Conservation (phyloP, 345 rosid genomes). For the Bretschneidera sinensis region DNA sequence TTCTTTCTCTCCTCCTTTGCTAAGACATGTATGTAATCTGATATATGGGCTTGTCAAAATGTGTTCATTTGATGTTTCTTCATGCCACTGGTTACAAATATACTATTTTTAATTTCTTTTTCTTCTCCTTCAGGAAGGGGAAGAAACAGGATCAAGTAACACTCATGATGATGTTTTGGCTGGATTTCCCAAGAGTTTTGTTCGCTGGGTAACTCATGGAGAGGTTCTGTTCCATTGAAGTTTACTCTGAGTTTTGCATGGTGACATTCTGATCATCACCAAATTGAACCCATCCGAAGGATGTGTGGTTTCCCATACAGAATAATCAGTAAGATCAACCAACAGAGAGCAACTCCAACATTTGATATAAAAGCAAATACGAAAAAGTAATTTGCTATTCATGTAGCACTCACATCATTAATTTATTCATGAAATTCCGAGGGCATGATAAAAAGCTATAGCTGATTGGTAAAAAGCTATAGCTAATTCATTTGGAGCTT, state of each 20-base stretch:
- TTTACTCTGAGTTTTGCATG: slow-evolving; percentile 7
- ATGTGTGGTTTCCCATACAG: slow-evolving; percentile 27
- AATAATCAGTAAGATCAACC: slow-evolving; percentile 3
- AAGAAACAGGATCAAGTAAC: slow-evolving; percentile 15
- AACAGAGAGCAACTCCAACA: slow-evolving; percentile 8
- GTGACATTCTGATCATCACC: slow-evolving; percentile 9
- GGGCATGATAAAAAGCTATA: slow-evolving; percentile 8
- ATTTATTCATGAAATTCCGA: slow-evolving; percentile 1
- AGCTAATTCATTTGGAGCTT: too few species aligned
- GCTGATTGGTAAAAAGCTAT: slow-evolving; percentile 14
- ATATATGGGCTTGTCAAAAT: too few species aligned
- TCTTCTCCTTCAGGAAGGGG: slow-evolving; percentile 43
- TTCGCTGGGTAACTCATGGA: slow-evolving; percentile 65
- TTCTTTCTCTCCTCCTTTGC: too few species aligned
- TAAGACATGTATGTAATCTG: too few species aligned
- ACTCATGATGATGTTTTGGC: slow-evolving; percentile 9
- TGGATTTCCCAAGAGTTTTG: slow-evolving; percentile 46
- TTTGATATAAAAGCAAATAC: not conserved
- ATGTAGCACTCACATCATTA: not conserved
- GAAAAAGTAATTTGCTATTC: not conserved
- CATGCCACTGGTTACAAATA: too few species aligned
- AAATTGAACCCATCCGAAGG: slow-evolving; percentile 53
- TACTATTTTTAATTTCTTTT: too few species aligned
- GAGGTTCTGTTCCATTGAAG: slow-evolving; percentile 32
- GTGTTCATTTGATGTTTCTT: too few species aligned